Percentiles rank a stretch among this genome's conserved stretches.
Evolutionary conservation across 306 rosid genomes (phyloP).

Genomic region (Glycine tomentella): DNA sequence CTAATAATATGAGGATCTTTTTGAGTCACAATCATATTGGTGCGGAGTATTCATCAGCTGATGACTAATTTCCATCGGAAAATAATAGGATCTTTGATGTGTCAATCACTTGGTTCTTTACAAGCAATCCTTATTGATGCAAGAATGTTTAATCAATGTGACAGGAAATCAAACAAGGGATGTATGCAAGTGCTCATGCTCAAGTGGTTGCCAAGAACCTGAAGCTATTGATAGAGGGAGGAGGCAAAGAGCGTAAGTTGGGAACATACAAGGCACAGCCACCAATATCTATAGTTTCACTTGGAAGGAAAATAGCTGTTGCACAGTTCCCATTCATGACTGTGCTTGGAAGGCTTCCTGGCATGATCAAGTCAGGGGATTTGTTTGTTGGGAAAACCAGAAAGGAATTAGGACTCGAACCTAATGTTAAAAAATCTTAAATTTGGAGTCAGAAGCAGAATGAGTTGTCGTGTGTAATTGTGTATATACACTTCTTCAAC

Average conservation of each 20-base stretch:
- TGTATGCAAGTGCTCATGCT: slow-evolving; percentile 72
- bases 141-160: slow-evolving; percentile 21
- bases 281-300: slow-evolving; percentile 69
- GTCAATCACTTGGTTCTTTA: too few species aligned
- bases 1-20: not conserved
- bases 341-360: slow-evolving; percentile 68
- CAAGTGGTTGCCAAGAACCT: slow-evolving; percentile 77
- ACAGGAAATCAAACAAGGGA: slow-evolving; percentile 88
- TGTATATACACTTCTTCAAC: slow-evolving; percentile 22
- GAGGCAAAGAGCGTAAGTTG: slow-evolving; percentile 59
- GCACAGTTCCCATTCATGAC: slow-evolving; percentile 74
- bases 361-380: slow-evolving; percentile 78
- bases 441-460: too few species aligned
- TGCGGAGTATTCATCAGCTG: too few species aligned
- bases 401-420: slow-evolving; percentile 66
- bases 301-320: slow-evolving; percentile 77
- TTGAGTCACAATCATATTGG: too few species aligned
- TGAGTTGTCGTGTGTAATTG: slow-evolving; percentile 7
- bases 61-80: too few species aligned
- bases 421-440: slow-evolving; percentile 52
- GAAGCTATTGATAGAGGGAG: slow-evolving; percentile 60
- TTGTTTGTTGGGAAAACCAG: slow-evolving; percentile 82
- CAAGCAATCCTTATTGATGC: slow-evolving; percentile 12
- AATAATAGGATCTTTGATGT: not conserved
- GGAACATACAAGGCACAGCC: slow-evolving; percentile 61